Evolutionary conservation across 306 rosid genomes (phyloP).

Genomic region (Cucurbita maxima): DNA sequence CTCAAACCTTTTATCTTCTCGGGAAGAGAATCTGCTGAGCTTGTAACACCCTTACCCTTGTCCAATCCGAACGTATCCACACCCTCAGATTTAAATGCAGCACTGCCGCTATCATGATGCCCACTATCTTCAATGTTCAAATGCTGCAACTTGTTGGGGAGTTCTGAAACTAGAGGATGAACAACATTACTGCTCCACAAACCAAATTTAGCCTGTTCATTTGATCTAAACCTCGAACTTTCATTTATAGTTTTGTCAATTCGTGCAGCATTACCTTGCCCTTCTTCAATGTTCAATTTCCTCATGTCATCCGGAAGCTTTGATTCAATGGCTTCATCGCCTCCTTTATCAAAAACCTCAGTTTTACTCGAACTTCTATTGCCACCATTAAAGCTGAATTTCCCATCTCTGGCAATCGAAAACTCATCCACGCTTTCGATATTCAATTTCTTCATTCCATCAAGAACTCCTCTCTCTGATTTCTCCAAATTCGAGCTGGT

Average conservation of each 20-base stretch:
- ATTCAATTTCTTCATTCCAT: slow-evolving; percentile 33
- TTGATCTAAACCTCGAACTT: slow-evolving; percentile 10
- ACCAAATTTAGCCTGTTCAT: slow-evolving; percentile 14
- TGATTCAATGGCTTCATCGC: slow-evolving; percentile 5
- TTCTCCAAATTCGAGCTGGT: background rate
- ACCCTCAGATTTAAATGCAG: slow-evolving; percentile 1
- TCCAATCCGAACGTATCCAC: slow-evolving; percentile 13
- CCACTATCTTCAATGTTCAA: slow-evolving; percentile 26
- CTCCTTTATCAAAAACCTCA: background rate
- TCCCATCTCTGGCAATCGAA: slow-evolving; percentile 9
- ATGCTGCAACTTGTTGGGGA: slow-evolving; percentile 44
- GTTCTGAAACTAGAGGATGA: slow-evolving; percentile 25
- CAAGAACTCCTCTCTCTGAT: slow-evolving; percentile 19
- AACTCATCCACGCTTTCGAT: slow-evolving; percentile 27
- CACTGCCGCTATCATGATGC: slow-evolving; percentile 7
- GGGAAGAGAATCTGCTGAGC: slow-evolving; percentile 18
- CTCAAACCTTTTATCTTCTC: slow-evolving; percentile 43
- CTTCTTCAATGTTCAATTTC: slow-evolving; percentile 39
- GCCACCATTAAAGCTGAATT: slow-evolving; percentile 1
- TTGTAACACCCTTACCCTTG: slow-evolving; percentile 6
- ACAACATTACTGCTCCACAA: slow-evolving; percentile 7
- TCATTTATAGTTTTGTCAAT: slow-evolving; percentile 8
- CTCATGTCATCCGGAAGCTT: slow-evolving; percentile 36
- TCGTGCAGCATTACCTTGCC: slow-evolving; percentile 5
- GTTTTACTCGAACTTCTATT: background rate